These are phyloP conservation scores for Debaryomyces hansenii DNA, from an alignment of 805 yeast species.

Conservation along the genomic window DNA sequence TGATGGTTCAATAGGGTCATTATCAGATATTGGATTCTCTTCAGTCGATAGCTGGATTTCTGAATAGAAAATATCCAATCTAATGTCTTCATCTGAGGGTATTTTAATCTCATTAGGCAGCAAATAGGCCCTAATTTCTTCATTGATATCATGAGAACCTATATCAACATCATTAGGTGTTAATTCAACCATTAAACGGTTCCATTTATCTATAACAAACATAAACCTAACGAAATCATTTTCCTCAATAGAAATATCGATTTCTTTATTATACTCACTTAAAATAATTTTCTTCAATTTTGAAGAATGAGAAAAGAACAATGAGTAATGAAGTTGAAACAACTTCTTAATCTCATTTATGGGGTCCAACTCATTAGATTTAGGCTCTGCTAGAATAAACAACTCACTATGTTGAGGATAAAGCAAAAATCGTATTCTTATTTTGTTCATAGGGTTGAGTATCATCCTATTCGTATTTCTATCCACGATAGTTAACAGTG, in stretches of 20 bases:
- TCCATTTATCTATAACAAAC: constrained; percentile 42
- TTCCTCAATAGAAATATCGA: constrained; percentile 30
- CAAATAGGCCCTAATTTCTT: constrained; percentile 18
- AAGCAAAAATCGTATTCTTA: constrained; percentile 35
- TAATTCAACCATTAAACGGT: constrained; percentile 36
- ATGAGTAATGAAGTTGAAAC: constrained; percentile 39
- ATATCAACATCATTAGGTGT: constrained; percentile 25
- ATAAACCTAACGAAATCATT: constrained; percentile 37
- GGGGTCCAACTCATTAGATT: constrained; percentile 60
- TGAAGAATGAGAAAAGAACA: constrained; percentile 41
- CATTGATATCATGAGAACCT: constrained; percentile 22
- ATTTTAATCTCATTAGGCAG: constrained; percentile 9
- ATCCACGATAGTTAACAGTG: constrained; percentile 24
- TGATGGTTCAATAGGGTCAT: constrained; percentile 2
- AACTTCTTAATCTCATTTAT: constrained; percentile 57
- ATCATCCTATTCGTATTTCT: constrained; percentile 9
- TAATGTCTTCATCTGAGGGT: constrained; percentile 18
- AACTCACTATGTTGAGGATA: constrained; percentile 50
- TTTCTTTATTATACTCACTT: constrained; percentile 30
- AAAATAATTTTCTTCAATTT: constrained; percentile 28
- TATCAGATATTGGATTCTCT: constrained; percentile 10
- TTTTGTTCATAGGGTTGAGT: constrained; percentile 28
- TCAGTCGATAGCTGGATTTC: constrained; percentile 9
- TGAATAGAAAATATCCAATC: constrained; percentile 17
- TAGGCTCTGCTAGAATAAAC: constrained; percentile 50